phyloP scores from a whole-genome alignment of 2,329 filamentous ascomycete genomes.

The Ophiobolus disseminans region DNA sequence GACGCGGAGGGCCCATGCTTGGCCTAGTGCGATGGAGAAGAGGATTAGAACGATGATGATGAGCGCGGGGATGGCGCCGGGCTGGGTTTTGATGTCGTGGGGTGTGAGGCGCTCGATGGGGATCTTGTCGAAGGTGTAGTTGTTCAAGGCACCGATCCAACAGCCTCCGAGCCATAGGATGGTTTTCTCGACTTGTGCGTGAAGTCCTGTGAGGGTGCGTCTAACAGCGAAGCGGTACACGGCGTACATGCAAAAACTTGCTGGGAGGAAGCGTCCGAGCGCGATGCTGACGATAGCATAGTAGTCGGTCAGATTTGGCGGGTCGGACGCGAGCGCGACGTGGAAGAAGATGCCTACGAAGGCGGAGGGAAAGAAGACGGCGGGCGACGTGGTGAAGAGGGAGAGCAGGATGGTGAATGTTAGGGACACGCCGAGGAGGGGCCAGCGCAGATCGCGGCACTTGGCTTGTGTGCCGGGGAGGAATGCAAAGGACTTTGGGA shows the following conservation, averaged over 20 bases:
- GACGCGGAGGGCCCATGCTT: conserved; percentile 85
- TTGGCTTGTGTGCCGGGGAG: conserved; percentile 69
- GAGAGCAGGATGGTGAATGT: conserved; percentile 80
- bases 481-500: conserved; percentile 87
- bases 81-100: conserved; percentile 87
- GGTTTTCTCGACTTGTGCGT: conserved; percentile 87
- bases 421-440: conserved; percentile 79
- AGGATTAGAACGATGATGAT: conserved; percentile 78
- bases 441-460: conserved; percentile 82
- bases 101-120: conserved; percentile 91
- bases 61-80: conserved; percentile 84
- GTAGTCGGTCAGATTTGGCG: conserved; percentile 72
- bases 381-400: conserved; percentile 79
- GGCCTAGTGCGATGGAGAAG: conserved; percentile 70
- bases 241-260: conserved; percentile 85
- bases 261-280: conserved; percentile 82
- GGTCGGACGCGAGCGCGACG: conserved; percentile 87
- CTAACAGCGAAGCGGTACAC: conserved; percentile 84
- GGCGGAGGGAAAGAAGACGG: conserved; percentile 82
- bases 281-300: conserved; percentile 77
- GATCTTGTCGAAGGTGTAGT: conserved; percentile 94
- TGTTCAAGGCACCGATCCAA: conserved; percentile 91
- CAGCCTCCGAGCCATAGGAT: conserved; percentile 87
- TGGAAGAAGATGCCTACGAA: conserved; percentile 89
- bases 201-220: conserved; percentile 73